phyloP scores from a whole-genome alignment of 345 rosid genomes.

The Salix dunnii region DNA sequence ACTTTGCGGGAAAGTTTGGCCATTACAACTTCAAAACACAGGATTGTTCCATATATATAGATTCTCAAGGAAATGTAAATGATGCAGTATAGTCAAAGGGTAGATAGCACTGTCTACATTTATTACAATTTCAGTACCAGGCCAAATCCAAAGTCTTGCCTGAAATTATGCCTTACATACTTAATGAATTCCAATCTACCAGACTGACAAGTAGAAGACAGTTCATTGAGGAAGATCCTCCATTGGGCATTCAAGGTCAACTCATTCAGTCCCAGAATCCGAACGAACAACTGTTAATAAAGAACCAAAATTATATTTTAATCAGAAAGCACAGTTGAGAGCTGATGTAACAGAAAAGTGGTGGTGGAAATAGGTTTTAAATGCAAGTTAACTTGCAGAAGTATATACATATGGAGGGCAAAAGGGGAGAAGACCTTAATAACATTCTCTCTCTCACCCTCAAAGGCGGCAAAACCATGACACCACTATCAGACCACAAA shows the following conservation, averaged over 20 bases:
- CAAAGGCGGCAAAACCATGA: too few relatives aligned
- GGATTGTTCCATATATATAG: not conserved
- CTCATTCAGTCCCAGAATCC: conserved; percentile 5
- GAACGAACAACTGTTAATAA: conserved; percentile 18
- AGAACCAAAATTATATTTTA: not conserved
- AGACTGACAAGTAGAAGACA: not conserved
- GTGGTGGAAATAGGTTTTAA: not conserved
- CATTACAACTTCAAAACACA: not conserved
- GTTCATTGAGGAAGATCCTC: not conserved
- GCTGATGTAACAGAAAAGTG: not conserved
- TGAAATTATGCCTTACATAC: conserved; percentile 7
- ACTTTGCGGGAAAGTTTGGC: not conserved
- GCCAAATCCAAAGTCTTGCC: not conserved
- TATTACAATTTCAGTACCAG: conserved; percentile 4
- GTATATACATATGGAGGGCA: not conserved
- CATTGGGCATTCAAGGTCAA: not conserved
- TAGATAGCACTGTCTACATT: not conserved
- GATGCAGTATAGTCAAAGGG: not conserved
- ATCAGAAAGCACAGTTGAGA: not conserved
- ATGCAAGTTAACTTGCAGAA: not conserved
- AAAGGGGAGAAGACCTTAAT: not conserved
- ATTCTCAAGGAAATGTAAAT: not conserved
- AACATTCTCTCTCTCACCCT: too few relatives aligned
- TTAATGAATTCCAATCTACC: conserved; percentile 11
- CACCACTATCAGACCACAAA: too few relatives aligned